These are phyloP conservation scores for Coleophoma eucalyptorum DNA, from an alignment of 2,329 filamentous ascomycete genomes.

Conservation along the genomic window DNA sequence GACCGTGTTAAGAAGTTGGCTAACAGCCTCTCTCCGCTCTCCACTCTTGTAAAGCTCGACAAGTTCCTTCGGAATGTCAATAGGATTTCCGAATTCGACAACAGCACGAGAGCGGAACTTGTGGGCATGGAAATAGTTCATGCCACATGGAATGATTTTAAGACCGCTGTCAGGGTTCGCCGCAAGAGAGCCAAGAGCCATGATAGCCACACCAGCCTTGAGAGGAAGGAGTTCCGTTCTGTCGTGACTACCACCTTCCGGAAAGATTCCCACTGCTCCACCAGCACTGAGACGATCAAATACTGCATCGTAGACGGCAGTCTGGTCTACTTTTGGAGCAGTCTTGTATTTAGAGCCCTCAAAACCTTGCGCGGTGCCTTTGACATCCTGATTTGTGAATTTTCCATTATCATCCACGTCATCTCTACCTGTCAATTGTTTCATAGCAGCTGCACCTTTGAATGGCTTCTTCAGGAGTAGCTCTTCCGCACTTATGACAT, in stretches of 20 bases:
- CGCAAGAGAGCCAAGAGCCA: conserved; percentile 88
- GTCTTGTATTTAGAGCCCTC: conserved; percentile 80
- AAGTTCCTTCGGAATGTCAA: conserved; percentile 78
- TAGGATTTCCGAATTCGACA: conserved; percentile 87
- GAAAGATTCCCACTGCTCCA: conserved; percentile 94
- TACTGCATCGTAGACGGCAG: conserved; percentile 87
- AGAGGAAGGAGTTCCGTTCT: conserved; percentile 86
- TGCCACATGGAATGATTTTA: conserved; percentile 93
- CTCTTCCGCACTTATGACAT: conserved; percentile 78
- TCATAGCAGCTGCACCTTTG: conserved; percentile 69
- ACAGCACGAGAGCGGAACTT: conserved; percentile 97
- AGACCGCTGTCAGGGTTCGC: conserved; percentile 82
- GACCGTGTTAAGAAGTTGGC: conserved; percentile 78
- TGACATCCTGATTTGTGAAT: conserved; percentile 51
- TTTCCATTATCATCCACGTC: conserved; percentile 66
- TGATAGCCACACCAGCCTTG: conserved; percentile 96
- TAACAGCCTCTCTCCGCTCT: conserved; percentile 82
- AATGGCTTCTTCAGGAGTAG: conserved; percentile 85
- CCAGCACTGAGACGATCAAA: conserved; percentile 78
- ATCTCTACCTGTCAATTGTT: conserved; percentile 77
- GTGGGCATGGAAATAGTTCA: conserved; percentile 99
- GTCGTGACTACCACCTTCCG: conserved; percentile 94
- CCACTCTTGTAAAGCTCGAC: conserved; percentile 83
- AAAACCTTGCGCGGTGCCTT: conserved; percentile 57
- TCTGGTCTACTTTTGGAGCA: conserved; percentile 92